phyloP scores from a whole-genome alignment of 169 alveolate genomes.

The Eimeria mitis region DNA sequence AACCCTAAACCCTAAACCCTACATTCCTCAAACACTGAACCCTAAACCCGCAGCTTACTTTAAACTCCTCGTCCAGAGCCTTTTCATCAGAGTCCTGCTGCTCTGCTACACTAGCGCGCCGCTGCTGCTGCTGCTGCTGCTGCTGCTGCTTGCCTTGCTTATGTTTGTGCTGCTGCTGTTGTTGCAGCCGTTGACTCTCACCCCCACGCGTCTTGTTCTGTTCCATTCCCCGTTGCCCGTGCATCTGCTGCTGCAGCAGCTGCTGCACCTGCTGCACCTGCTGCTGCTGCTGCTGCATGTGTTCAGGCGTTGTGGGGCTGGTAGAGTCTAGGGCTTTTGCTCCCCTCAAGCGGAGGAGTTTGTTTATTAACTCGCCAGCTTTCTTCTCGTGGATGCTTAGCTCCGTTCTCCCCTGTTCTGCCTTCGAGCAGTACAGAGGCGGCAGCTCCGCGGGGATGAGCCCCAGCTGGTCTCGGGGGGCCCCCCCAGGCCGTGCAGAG shows the following conservation, averaged over 20 bases:
- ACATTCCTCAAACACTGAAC: slow-evolving; percentile 4
- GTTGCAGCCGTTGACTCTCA: not conserved
- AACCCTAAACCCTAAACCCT: not conserved
- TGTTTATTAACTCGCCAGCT: not conserved
- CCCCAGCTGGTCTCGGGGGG: not conserved
- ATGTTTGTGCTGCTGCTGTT: not conserved
- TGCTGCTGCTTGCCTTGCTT: not conserved
- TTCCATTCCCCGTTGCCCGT: not conserved
- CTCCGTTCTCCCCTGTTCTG: slow-evolving; percentile 9
- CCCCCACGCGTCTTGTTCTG: not conserved
- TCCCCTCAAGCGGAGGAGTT: not conserved
- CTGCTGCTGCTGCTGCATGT: not conserved
- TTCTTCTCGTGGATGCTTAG: not conserved
- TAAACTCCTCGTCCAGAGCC: slow-evolving; percentile 32
- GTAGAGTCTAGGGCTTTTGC: not conserved
- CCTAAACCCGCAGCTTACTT: not conserved
- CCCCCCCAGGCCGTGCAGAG: not conserved
- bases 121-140: slow-evolving; percentile 1
- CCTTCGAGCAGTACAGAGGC: not conserved
- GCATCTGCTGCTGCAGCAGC: not conserved
- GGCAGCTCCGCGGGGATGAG: not conserved
- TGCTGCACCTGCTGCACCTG: slow-evolving; percentile 18
- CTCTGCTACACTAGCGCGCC: not conserved
- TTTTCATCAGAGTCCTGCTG: not conserved
- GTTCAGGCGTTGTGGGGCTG: not conserved